phyloP scores from a whole-genome alignment of 306 rosid genomes.

The Pachyrhizus erosus region DNA sequence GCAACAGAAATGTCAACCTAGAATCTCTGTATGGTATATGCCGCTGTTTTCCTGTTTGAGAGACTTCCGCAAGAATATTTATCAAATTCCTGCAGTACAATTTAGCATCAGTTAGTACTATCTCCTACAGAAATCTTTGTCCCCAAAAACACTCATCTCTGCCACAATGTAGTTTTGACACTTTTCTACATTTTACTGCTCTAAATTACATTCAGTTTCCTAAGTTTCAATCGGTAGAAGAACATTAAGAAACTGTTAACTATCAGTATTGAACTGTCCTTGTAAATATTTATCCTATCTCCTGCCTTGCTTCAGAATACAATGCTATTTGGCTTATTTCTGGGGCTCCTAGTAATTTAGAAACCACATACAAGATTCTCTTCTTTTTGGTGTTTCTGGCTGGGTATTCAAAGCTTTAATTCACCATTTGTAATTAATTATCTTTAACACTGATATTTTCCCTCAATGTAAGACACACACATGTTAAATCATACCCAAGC shows the following conservation, averaged over 20 bases:
- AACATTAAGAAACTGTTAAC: neutral
- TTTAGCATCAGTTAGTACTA: conserved; percentile 36
- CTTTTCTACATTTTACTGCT: conserved; percentile 5
- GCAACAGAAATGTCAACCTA: conserved; percentile 90
- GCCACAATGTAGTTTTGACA: conserved; percentile 4
- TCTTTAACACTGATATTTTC: neutral
- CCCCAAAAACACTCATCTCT: neutral
- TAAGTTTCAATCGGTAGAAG: neutral
- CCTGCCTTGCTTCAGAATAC: neutral
- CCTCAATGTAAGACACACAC: conserved; percentile 7
- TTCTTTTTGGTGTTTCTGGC: neutral
- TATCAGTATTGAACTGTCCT: conserved; percentile 17
- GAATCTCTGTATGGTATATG: conserved; percentile 99
- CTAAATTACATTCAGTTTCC: neutral
- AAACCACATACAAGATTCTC: conserved; percentile 12
- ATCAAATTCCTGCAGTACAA: conserved; percentile 87
- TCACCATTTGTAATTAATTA: conserved; percentile 9
- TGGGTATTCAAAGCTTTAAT: neutral
- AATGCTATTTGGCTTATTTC: conserved; percentile 4
- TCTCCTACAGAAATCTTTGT: conserved; percentile 33
- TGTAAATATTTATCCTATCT: neutral
- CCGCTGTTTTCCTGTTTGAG: conserved; percentile 96
- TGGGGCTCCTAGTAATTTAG: neutral
- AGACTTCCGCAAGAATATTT: conserved; percentile 98
- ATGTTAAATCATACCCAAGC: conserved; percentile 79